A percentile compares a stretch with the other conserved stretches of the same genome.
phyloP scores from a whole-genome alignment of 148 eudicot genomes.

The Arctostaphylos glauca region DNA sequence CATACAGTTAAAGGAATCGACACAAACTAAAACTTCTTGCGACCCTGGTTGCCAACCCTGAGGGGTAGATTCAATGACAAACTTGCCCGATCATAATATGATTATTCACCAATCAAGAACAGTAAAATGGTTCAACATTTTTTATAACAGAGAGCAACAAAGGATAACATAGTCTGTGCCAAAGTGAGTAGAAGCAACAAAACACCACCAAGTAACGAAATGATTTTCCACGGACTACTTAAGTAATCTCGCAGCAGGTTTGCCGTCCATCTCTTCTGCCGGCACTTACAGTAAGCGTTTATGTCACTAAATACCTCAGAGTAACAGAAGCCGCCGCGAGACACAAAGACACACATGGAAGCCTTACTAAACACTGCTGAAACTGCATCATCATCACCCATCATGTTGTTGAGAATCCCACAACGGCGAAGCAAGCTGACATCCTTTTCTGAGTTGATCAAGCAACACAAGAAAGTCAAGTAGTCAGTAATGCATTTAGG shows the following conservation, averaged over 20 bases:
- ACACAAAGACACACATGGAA: background rate
- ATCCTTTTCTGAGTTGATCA: background rate
- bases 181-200: background rate
- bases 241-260: background rate
- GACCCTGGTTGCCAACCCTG: no score
- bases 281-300: background rate
- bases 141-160: background rate
- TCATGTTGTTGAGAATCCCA: slow-evolving; percentile 1
- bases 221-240: slow-evolving; percentile 2
- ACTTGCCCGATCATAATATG: no score
- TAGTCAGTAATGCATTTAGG: background rate
- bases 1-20: no score
- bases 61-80: no score
- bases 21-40: no score
- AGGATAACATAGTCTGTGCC: background rate
- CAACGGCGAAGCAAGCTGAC: background rate
- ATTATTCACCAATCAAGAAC: background rate
- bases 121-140: background rate
- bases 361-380: background rate
- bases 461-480: background rate
- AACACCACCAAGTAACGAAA: slow-evolving; percentile 12
- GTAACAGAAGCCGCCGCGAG: background rate
- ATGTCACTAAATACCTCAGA: background rate
- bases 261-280: slow-evolving; percentile 13
- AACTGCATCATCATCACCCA: slow-evolving; percentile 14